Base-by-base conservation (phyloP, 2,329 filamentous ascomycete genomes). In the Epichloe aotearoae region DNA sequence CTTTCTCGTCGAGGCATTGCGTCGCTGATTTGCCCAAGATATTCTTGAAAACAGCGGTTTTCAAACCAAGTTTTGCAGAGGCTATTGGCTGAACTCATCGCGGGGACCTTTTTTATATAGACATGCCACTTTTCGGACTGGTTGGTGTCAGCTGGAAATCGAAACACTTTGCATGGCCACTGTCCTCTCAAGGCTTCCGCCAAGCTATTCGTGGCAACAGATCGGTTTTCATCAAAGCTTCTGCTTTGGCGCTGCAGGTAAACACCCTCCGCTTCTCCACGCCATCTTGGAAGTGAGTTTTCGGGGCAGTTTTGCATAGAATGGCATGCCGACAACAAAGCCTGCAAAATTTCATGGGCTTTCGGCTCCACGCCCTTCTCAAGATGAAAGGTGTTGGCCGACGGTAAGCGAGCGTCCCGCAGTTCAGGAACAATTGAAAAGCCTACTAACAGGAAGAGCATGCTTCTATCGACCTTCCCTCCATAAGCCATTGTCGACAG, bases 11-110 rank as follows among this genome's bases (percentile, higher is more conserved):
- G 38, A 36, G 38, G 47, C 14, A 23, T 20, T 36, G 30, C 39
- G 10, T 33, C 8, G 30, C 30, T 43, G 14, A 49, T 37, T 12
- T 20, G 47, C 8, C n/a, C 26, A 26, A 49, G 39, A 15, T 49
- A 49, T 49, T 42, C 15, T 23, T 26, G 12, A 14, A 49, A 43
- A 15, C 38, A 15, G 23, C 39, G 39, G 30, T 49, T 49, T 14
- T 33, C 30, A 15, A 20, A 42, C 47, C 47, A 49, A 2, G 15
- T 12, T 11, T 50, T 46, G 46, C 56, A 56, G 1, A 44, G 34
- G 11, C 46, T 19, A 8, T 61, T 61, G 2, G 51, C 40, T 0
- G 3, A 38, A 2, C 12, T 20, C 53, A 57, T 52, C 4, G 56
- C 56, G 3, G 19, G 20, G 0, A 19, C 1, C 0, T 53, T 1